Evolutionary conservation across 768 basidiomycete species (phyloP).

Genomic region (Collybia mongolica): DNA sequence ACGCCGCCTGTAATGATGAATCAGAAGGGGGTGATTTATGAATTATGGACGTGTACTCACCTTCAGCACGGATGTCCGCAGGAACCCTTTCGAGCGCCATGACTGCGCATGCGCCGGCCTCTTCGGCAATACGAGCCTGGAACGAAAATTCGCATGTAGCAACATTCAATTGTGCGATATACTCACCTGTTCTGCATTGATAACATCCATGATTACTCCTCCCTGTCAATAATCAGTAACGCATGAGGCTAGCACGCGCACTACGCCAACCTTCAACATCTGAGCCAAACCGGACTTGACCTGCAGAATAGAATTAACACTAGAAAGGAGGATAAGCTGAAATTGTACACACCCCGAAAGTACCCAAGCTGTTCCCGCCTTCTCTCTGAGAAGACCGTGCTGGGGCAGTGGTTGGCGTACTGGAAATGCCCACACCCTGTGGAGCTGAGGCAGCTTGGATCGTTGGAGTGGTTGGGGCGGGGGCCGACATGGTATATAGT

Average conservation of each 20-base stretch:
- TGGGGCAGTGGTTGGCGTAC: slow-evolving; percentile 46
- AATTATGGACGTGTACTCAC: slow-evolving; percentile 17
- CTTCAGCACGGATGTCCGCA: slow-evolving; percentile 88
- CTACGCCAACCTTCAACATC: slow-evolving; percentile 81
- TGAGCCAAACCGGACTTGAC: slow-evolving; percentile 94
- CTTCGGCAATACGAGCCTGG: slow-evolving; percentile 94
- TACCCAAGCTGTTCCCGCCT: slow-evolving; percentile 62
- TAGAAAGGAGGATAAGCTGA: slow-evolving; percentile 2
- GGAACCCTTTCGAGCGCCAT: slow-evolving; percentile 97
- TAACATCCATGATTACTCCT: slow-evolving; percentile 95
- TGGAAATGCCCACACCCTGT: slow-evolving; percentile 38
- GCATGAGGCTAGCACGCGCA: not conserved
- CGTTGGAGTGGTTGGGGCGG: slow-evolving; percentile 21
- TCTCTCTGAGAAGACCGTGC: slow-evolving; percentile 51
- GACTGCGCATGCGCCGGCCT: slow-evolving; percentile 96
- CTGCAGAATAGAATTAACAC: slow-evolving; percentile 31
- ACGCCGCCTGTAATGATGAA: slow-evolving; percentile 62
- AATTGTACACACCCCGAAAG: slow-evolving; percentile 53
- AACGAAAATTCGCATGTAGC: slow-evolving; percentile 16
- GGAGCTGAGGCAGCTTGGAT: slow-evolving; percentile 33
- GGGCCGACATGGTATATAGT: slow-evolving; percentile 24
- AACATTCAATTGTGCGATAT: slow-evolving; percentile 5
- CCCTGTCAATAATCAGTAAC: slow-evolving; percentile 41
- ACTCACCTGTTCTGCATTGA: slow-evolving; percentile 63
- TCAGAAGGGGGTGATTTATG: slow-evolving; percentile 5